phyloP scores from a whole-genome alignment of 2,329 filamentous ascomycete species.

The Aspergillus calidoustus region DNA sequence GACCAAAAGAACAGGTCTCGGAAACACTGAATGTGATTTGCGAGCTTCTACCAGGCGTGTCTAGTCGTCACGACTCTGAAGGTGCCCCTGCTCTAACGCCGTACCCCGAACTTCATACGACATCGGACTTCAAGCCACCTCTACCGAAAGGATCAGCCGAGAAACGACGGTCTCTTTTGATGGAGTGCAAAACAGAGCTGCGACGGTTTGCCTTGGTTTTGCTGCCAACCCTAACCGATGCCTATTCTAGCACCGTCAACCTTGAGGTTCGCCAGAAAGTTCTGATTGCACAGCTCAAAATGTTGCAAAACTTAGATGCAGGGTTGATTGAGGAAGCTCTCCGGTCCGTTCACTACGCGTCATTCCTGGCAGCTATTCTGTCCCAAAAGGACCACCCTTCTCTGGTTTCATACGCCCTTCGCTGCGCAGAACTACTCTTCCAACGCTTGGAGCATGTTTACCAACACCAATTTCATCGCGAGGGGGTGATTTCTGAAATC shows the following conservation, averaged over 20 bases:
- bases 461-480: constrained; percentile 93
- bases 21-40: constrained; percentile 98
- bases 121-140: constrained; percentile 38
- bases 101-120: constrained; percentile 53
- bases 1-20: constrained; percentile 92
- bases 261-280: constrained; percentile 93
- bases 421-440: constrained; percentile 86
- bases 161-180: constrained; percentile 78
- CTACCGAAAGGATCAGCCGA: constrained; percentile 65
- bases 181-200: constrained; percentile 82
- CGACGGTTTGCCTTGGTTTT: constrained; percentile 91
- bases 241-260: constrained; percentile 97
- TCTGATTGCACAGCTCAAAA: constrained; percentile 92
- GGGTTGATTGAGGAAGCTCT: constrained; percentile 83
- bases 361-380: constrained; percentile 90
- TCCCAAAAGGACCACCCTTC: constrained; percentile 92
- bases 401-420: constrained; percentile 82
- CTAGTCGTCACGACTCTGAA: constrained; percentile 59
- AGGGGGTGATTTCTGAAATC: constrained; percentile 93
- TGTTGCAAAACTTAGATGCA: constrained; percentile 92
- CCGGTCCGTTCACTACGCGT: constrained; percentile 88
- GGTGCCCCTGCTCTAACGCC: constrained; percentile 52
- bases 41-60: constrained; percentile 81
- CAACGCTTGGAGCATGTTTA: constrained; percentile 86
- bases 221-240: constrained; percentile 92